Evolutionary conservation across 1,284 basidiomycete species (phyloP).

Genomic region (Athelia psychrophila): DNA sequence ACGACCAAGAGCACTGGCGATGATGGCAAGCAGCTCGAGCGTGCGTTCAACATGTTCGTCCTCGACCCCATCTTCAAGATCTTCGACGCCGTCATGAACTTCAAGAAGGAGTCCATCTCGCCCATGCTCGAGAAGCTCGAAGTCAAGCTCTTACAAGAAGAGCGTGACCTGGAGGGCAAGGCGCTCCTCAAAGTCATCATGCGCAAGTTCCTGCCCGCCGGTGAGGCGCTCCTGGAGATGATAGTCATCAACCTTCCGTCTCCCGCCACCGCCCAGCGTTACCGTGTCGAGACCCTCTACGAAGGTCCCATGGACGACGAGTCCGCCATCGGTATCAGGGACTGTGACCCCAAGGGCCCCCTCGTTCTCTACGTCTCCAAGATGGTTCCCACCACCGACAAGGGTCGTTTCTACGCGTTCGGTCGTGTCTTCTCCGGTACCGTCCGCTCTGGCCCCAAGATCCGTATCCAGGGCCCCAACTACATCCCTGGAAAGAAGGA

Average conservation of each 20-base stretch:
- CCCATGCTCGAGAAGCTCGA: conserved; percentile 97
- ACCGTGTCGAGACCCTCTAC: conserved; percentile 99
- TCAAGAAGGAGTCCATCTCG: conserved; percentile 91
- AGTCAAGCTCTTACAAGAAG: conserved; percentile 85
- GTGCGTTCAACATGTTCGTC: conserved; percentile 95
- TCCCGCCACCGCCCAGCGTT: conserved; percentile 94
- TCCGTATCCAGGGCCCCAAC: conserved; percentile 99
- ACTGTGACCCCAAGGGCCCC: conserved; percentile 96
- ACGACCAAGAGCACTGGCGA: conserved; percentile 75
- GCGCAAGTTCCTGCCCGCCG: conserved; percentile 99
- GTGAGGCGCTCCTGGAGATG: conserved; percentile 99
- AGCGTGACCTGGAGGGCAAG: conserved; percentile 97
- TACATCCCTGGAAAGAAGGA: conserved; percentile 99
- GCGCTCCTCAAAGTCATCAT: conserved; percentile 96
- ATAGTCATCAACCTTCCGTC: conserved; percentile 99
- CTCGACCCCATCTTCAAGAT: conserved; percentile 99
- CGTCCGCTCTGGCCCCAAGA: conserved; percentile 95
- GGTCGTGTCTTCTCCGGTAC: conserved; percentile 99
- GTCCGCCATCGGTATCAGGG: conserved; percentile 97
- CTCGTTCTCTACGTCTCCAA: conserved; percentile 99
- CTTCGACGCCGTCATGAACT: conserved; percentile 99
- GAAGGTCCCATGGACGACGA: conserved; percentile 99
- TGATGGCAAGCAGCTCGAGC: conserved; percentile 89
- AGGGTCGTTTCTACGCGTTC: conserved; percentile 99
- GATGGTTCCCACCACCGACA: conserved; percentile 99